Percentiles rank a stretch among this genome's conserved stretches.
Evolutionary conservation across 2,329 filamentous ascomycete genomes (phyloP).

Genomic region (Penicillium sp.): DNA sequence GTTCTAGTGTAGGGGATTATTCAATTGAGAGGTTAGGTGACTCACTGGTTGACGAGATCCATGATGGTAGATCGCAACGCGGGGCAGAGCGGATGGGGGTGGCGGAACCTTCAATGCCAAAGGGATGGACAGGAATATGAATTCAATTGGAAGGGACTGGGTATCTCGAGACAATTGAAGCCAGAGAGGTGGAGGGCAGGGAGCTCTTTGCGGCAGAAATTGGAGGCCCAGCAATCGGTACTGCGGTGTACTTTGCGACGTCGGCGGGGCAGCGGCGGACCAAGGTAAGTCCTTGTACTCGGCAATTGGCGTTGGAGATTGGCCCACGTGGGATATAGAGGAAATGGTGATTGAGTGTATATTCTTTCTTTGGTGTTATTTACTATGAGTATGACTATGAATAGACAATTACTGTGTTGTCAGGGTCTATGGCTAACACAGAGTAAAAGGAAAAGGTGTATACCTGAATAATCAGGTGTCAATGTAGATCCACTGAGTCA

Average conservation of each 20-base stretch:
- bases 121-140: not conserved
- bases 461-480: constrained; percentile 10
- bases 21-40: constrained; percentile 22
- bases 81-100: constrained; percentile 4
- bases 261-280: constrained; percentile 6
- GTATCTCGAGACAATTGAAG: constrained; percentile 9
- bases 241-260: constrained; percentile 2
- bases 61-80: constrained; percentile 37
- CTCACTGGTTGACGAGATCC: constrained; percentile 60
- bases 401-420: not conserved
- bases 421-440: not conserved
- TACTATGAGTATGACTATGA: not conserved
- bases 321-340: constrained; percentile 5
- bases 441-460: not conserved
- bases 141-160: constrained; percentile 11
- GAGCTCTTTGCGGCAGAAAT: constrained; percentile 21
- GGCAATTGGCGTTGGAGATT: not conserved
- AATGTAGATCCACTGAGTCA: constrained; percentile 14
- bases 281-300: not conserved
- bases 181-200: constrained; percentile 5
- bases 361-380: not conserved
- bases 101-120: not conserved
- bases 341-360: not conserved
- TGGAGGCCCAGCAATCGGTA: constrained; percentile 21
- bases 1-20: not conserved